Evolutionary conservation across 805 yeast genomes (phyloP).

Genomic region (Hanseniaspora occidentalis): DNA sequence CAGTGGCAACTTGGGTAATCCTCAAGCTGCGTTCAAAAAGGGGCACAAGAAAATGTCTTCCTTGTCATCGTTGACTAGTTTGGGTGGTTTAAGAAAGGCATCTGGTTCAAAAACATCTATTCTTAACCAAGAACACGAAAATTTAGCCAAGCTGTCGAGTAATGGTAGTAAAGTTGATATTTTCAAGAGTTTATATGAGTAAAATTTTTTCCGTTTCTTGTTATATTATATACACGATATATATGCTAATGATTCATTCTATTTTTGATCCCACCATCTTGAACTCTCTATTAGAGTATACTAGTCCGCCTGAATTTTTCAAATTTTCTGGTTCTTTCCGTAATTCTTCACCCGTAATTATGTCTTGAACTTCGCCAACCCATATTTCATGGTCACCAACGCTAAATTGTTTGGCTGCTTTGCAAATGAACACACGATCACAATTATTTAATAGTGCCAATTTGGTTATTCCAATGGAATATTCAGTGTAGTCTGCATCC

Average conservation of each 20-base stretch:
- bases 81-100: not conserved
- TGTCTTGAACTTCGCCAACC: constrained; percentile 66
- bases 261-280: constrained; percentile 32
- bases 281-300: constrained; percentile 53
- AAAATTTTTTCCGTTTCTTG: not conserved
- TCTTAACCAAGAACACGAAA: constrained; percentile 1
- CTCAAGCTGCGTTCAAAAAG: not conserved
- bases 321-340: constrained; percentile 8
- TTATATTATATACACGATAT: not conserved
- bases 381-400: constrained; percentile 86
- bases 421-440: constrained; percentile 53
- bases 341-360: constrained; percentile 21
- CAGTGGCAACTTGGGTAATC: not conserved
- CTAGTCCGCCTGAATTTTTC: constrained; percentile 43
- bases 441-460: constrained; percentile 44
- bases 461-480: constrained; percentile 13
- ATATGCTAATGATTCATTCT: not conserved
- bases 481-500: constrained; percentile 25
- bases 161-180: not conserved
- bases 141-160: no score
- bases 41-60: constrained; percentile 6
- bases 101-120: constrained; percentile 3
- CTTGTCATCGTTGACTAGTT: constrained; percentile 4
- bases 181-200: constrained; percentile 3
- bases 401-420: constrained; percentile 33